These are phyloP conservation scores for Diutina mesorugosa DNA, from an alignment of 1,139 yeast species.

Conservation along the genomic window DNA sequence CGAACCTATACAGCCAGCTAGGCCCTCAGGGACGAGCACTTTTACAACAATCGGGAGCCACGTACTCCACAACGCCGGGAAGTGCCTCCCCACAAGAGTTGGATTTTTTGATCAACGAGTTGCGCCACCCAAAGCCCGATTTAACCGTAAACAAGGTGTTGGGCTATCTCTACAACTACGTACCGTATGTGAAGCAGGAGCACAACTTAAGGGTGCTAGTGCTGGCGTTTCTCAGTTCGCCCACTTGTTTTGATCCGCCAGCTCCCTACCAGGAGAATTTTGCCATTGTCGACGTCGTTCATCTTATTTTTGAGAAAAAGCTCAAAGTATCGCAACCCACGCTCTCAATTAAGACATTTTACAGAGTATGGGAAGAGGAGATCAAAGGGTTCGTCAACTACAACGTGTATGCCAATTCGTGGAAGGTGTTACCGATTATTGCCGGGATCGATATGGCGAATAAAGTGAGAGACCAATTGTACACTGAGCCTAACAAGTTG, in stretches of 20 bases:
- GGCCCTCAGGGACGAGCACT: slow-evolving; percentile 1
- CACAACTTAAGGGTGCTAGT: slow-evolving; percentile 41
- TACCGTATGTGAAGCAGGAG: slow-evolving; percentile 49
- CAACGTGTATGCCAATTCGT: slow-evolving; percentile 21
- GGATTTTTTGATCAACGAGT: slow-evolving; percentile 33
- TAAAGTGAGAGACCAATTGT: slow-evolving; percentile 22
- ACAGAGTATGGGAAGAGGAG: slow-evolving; percentile 27
- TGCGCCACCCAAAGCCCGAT: slow-evolving; percentile 23
- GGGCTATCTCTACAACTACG: slow-evolving; percentile 44
- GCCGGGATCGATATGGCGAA: slow-evolving; percentile 39
- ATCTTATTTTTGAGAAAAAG: slow-evolving; percentile 37
- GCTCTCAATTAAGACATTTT: slow-evolving; percentile 38
- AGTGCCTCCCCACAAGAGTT: slow-evolving; percentile 28
- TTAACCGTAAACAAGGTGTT: slow-evolving; percentile 24
- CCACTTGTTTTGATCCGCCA: slow-evolving; percentile 28
- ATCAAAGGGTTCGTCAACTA: slow-evolving; percentile 18
- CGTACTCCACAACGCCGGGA: background rate
- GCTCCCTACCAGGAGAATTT: slow-evolving; percentile 19
- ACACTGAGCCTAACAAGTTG: slow-evolving; percentile 13
- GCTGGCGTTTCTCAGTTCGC: slow-evolving; percentile 35
- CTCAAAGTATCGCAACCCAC: slow-evolving; percentile 50
- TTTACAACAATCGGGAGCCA: background rate
- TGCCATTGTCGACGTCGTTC: slow-evolving; percentile 35
- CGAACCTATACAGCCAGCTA: background rate
- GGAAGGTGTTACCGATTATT: slow-evolving; percentile 47